A percentile compares a stretch with the other conserved stretches of the same genome.
These are phyloP conservation scores for Fomitopsis betulina DNA, from an alignment of 1,284 basidiomycete genomes.

Conservation along the genomic window DNA sequence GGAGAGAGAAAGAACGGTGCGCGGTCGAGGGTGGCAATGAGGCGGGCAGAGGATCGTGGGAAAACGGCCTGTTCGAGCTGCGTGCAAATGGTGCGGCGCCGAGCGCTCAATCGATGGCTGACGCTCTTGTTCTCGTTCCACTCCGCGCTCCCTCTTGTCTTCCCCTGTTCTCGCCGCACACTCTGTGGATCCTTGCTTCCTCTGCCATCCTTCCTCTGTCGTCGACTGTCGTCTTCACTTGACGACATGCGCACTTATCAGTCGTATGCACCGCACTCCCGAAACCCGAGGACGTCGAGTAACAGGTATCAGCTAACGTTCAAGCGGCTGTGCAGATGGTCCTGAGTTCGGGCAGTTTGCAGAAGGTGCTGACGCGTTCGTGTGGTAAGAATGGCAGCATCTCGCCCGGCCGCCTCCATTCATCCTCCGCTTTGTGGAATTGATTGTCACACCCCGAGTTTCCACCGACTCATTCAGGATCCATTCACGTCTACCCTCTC, in stretches of 20 bases:
- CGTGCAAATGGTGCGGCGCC: conserved; percentile 4
- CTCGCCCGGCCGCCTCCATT: neutral
- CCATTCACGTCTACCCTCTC: neutral
- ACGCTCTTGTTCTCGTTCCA: neutral
- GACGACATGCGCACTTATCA: too few relatives aligned
- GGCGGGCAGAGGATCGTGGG: conserved; percentile 22
- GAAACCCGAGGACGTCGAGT: neutral
- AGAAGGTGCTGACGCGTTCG: neutral
- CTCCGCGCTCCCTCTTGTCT: neutral
- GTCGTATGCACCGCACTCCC: too few relatives aligned
- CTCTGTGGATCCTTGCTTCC: neutral
- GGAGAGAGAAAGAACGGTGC: conserved; percentile 27
- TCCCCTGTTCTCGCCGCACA: neutral
- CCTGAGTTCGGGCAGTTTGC: neutral
- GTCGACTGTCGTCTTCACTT: neutral
- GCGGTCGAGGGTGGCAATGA: conserved; percentile 20
- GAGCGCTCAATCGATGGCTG: conserved; percentile 15
- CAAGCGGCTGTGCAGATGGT: neutral
- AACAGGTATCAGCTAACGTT: neutral
- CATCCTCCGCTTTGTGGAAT: neutral
- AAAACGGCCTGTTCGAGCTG: conserved; percentile 9
- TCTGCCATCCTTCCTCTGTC: neutral
- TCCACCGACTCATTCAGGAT: neutral
- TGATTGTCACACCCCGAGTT: neutral
- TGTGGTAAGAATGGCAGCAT: neutral